phyloP scores from a whole-genome alignment of 2,329 filamentous ascomycete species.

The Penicillium sp. region DNA sequence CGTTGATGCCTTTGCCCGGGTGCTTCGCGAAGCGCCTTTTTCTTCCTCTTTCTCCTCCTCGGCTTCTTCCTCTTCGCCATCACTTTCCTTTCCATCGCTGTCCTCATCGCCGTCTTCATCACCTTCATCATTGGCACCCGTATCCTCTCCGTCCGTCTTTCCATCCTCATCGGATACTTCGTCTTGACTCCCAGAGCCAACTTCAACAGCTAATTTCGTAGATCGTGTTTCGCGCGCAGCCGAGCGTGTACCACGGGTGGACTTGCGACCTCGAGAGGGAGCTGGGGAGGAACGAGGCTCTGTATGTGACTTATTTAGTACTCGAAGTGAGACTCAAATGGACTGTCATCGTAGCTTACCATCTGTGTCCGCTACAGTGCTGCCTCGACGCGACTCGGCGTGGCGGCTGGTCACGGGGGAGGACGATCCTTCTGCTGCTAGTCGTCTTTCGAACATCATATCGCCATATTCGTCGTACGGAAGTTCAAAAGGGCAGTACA shows the following conservation, averaged over 20 bases:
- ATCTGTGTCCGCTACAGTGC: slow-evolving; percentile 49
- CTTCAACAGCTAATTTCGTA: slow-evolving; percentile 40
- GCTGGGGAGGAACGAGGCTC: slow-evolving; percentile 45
- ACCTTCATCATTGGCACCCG: slow-evolving; percentile 37
- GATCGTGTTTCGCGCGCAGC: slow-evolving; percentile 38
- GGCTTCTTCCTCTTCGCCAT: slow-evolving; percentile 38
- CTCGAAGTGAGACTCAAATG: not conserved
- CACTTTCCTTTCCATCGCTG: slow-evolving; percentile 38
- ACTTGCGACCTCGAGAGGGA: slow-evolving; percentile 40
- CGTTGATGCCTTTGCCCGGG: slow-evolving; percentile 36
- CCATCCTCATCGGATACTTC: slow-evolving; percentile 40
- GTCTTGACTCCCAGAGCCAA: slow-evolving; percentile 30
- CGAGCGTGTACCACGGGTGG: slow-evolving; percentile 34
- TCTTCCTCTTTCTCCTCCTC: slow-evolving; percentile 40
- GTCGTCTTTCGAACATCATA: slow-evolving; percentile 48
- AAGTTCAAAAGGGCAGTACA: slow-evolving; percentile 66
- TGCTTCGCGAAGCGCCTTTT: slow-evolving; percentile 38
- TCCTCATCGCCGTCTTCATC: slow-evolving; percentile 41
- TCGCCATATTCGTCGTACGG: slow-evolving; percentile 51
- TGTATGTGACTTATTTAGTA: slow-evolving; percentile 19
- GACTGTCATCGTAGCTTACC: slow-evolving; percentile 31
- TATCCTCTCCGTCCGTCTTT: slow-evolving; percentile 35
- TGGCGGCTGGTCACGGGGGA: slow-evolving; percentile 39
- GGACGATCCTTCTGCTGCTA: slow-evolving; percentile 44
- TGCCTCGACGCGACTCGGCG: slow-evolving; percentile 41